Evolutionary conservation across 2,329 filamentous ascomycete species (phyloP).

Genomic region (Harringtonia aguacate): DNA sequence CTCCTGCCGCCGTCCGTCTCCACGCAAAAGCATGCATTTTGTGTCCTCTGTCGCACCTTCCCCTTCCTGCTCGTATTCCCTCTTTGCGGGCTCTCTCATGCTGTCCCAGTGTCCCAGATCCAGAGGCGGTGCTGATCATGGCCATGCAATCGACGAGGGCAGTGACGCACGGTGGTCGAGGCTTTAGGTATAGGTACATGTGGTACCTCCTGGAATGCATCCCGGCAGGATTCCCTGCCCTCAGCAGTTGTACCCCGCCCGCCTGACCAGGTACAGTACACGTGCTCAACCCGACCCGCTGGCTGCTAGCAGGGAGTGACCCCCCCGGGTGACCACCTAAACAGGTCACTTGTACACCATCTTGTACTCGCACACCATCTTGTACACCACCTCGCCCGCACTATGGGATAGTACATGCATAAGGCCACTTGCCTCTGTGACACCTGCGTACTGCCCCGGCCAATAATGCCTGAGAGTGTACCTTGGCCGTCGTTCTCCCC

Average conservation of each 20-base stretch:
- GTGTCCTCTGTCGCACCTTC: not conserved
- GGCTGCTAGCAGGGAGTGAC: conserved; percentile 10
- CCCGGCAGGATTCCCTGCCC: not conserved
- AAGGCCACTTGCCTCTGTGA: not conserved
- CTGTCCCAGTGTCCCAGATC: too few species aligned
- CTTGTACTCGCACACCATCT: too few species aligned
- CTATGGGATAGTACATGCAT: conserved; percentile 1
- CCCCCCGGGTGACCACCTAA: conserved; percentile 5
- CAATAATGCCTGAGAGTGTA: not conserved
- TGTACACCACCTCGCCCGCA: not conserved
- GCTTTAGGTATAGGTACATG: not conserved
- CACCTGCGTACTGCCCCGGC: not conserved
- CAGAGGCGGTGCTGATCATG: not conserved
- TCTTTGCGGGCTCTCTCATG: too few species aligned
- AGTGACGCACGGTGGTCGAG: not conserved
- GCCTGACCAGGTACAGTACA: conserved; percentile 1
- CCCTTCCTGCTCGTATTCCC: not conserved
- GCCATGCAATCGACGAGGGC: not conserved
- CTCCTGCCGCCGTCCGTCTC: too few species aligned
- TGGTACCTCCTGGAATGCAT: not conserved
- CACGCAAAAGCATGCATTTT: too few species aligned
- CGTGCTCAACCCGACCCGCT: conserved; percentile 11
- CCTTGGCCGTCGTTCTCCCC: not conserved
- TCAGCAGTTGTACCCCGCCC: not conserved
- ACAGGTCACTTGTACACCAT: conserved; percentile 3